Percentiles rank a stretch among this genome's conserved stretches.
These are phyloP conservation scores for Pestalotiopsis sp. DNA, from an alignment of 2,329 filamentous ascomycete species.

Conservation along the genomic window DNA sequence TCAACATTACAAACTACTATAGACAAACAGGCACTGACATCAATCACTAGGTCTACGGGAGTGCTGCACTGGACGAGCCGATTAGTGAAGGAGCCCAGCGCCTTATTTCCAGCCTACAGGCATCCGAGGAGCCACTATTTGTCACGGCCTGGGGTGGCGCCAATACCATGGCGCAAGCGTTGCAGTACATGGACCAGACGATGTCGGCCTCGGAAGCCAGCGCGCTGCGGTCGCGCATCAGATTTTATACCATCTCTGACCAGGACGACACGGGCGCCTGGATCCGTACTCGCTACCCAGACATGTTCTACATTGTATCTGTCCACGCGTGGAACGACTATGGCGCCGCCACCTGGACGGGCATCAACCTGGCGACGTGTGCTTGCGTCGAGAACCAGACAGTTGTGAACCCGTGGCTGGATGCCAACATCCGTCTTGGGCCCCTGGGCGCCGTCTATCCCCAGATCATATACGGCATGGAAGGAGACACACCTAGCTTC, in stretches of 20 bases:
- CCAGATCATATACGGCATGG: constrained; percentile 46
- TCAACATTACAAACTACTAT: background rate
- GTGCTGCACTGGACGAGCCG: constrained; percentile 19
- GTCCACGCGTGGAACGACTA: constrained; percentile 55
- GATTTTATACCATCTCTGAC: constrained; percentile 52
- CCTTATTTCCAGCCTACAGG: constrained; percentile 31
- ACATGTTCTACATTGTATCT: constrained; percentile 50
- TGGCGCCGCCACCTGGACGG: constrained; percentile 55
- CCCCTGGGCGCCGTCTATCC: constrained; percentile 39
- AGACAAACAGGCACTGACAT: background rate
- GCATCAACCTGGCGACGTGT: constrained; percentile 42
- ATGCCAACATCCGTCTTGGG: constrained; percentile 46
- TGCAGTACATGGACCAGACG: constrained; percentile 38
- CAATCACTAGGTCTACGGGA: constrained; percentile 17
- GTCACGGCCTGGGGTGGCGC: constrained; percentile 52
- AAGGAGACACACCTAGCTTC: constrained; percentile 47
- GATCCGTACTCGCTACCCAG: constrained; percentile 49
- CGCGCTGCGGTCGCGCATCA: constrained; percentile 23
- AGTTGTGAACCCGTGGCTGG: constrained; percentile 48
- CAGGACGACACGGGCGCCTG: constrained; percentile 52
- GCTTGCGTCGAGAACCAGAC: background rate
- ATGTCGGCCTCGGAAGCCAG: constrained; percentile 29
- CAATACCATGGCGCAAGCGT: constrained; percentile 49
- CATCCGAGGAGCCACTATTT: constrained; percentile 46
- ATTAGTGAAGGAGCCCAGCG: constrained; percentile 39